Evolutionary conservation across 805 yeast species (phyloP).

Genomic region (Zygoascus tannicola): DNA sequence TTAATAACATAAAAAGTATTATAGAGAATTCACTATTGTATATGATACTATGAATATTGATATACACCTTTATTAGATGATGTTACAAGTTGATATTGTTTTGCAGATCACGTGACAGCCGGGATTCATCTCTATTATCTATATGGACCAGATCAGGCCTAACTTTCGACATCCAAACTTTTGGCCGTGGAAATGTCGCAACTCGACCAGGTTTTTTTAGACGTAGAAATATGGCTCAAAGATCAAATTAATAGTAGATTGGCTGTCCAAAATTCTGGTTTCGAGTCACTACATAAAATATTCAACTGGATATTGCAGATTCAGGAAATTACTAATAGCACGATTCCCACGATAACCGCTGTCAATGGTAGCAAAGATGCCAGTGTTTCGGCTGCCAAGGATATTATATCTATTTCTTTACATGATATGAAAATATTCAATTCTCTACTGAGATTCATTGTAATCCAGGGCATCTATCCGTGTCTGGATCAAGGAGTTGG

Average conservation of each 20-base stretch:
- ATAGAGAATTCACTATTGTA: too few species aligned
- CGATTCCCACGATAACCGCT: not conserved
- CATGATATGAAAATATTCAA: slow-evolving; percentile 77
- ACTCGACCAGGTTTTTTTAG: slow-evolving; percentile 12
- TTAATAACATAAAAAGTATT: too few species aligned
- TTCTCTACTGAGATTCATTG: slow-evolving; percentile 50
- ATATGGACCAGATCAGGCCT: too few species aligned
- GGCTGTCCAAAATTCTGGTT: not conserved
- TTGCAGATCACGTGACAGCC: too few species aligned
- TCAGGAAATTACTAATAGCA: slow-evolving; percentile 1
- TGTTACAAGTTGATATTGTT: too few species aligned
- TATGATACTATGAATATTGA: too few species aligned
- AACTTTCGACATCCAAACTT: too few species aligned
- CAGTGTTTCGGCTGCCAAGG: not conserved
- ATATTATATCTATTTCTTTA: slow-evolving; percentile 50
- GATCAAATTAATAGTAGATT: not conserved
- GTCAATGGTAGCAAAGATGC: not conserved
- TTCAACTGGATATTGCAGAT: slow-evolving; percentile 6
- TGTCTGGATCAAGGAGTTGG: slow-evolving; percentile 49
- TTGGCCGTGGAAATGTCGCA: not conserved
- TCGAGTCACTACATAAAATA: not conserved
- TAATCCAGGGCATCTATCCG: slow-evolving; percentile 64
- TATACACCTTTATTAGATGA: too few species aligned
- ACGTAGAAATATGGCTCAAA: slow-evolving; percentile 13
- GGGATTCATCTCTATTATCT: too few species aligned